Base-by-base conservation (phyloP, 768 basidiomycete genomes). In the Lentinula aciculospora region DNA sequence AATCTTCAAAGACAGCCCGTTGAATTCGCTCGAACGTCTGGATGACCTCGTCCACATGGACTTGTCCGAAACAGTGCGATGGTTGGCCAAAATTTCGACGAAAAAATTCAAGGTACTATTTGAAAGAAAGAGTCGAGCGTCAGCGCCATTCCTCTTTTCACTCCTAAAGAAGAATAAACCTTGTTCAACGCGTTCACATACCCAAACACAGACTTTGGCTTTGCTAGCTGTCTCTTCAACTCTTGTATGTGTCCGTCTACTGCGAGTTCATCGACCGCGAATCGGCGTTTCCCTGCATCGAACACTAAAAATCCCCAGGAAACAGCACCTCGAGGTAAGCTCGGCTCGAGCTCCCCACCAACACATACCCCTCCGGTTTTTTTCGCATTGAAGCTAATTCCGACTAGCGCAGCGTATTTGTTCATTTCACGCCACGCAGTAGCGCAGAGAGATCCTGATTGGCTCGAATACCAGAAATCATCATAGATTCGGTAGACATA, bases 401-500 rank as follows among this genome's bases (percentile, higher is more conserved):
- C 76, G 9, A 72, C 72, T 28, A 79, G 65, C 8, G 65, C 53
- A 3, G 74, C 75, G 50, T 73, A 80, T n/a, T 60, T 58, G 17
- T 73, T 69, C 73, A 79, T 76, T 63, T 72, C 76, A 39, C 61
- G 64, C 76, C 76, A 79, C 0, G 69, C 77, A 2, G 64, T 53
- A 7, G 66, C 72, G 31, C 73, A 73, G 51, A 70, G 71, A 28
- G 58, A 42, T 4, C 69, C 58, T 17, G 73, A 63, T 0, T 70
- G 61, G 48, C 74, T 69, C 73, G 72, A 77, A 17, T 78, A 60
- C 76, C 76, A 79, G 6, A 79, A 63, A 53, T 80, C 77, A 53
- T 79, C 76, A 61, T 79, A 75, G 64, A 78, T 73, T 51, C 76
- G 68, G 51, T 78, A 72, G 15, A 80, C 69, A 62, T 69, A 75